Percentiles rank a stretch among this genome's conserved stretches.
These are phyloP conservation scores for Fomitopsis pulvina DNA, from an alignment of 768 basidiomycete species.

Conservation along the genomic window DNA sequence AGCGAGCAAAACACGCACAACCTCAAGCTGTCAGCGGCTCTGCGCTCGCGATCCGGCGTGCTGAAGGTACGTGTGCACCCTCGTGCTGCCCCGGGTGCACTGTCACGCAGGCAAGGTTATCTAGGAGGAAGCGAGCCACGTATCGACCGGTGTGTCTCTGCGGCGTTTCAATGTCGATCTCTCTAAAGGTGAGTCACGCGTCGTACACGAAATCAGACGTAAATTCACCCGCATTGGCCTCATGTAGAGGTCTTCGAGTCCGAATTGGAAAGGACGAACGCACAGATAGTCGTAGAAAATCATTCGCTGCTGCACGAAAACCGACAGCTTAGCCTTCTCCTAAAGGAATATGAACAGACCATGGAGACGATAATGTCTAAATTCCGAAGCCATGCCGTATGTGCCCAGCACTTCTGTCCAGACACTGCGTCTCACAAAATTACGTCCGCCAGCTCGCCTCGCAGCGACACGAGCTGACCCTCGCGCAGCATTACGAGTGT, in stretches of 20 bases:
- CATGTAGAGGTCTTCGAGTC: constrained; percentile 81
- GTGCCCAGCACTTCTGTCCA: constrained; percentile 20
- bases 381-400: constrained; percentile 84
- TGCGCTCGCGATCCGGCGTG: constrained; percentile 61
- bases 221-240: not conserved
- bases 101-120: constrained; percentile 8
- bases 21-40: constrained; percentile 59
- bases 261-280: constrained; percentile 85
- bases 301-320: constrained; percentile 91
- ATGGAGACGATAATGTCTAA: constrained; percentile 97
- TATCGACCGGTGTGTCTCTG: constrained; percentile 68
- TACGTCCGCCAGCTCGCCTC: constrained; percentile 65
- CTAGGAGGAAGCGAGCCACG: constrained; percentile 70
- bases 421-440: not conserved
- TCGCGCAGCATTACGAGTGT: constrained; percentile 86
- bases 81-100: constrained; percentile 6
- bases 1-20: constrained; percentile 80
- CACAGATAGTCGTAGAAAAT: constrained; percentile 90
- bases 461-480: constrained; percentile 80
- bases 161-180: constrained; percentile 86
- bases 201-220: constrained; percentile 19
- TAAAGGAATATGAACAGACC: constrained; percentile 93
- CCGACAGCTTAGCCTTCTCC: constrained; percentile 79
- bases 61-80: constrained; percentile 57
- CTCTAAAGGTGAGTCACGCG: constrained; percentile 53